phyloP scores from a whole-genome alignment of 192 early-diverging fungal genomes.

The Tieghemiomyces parasiticus region DNA sequence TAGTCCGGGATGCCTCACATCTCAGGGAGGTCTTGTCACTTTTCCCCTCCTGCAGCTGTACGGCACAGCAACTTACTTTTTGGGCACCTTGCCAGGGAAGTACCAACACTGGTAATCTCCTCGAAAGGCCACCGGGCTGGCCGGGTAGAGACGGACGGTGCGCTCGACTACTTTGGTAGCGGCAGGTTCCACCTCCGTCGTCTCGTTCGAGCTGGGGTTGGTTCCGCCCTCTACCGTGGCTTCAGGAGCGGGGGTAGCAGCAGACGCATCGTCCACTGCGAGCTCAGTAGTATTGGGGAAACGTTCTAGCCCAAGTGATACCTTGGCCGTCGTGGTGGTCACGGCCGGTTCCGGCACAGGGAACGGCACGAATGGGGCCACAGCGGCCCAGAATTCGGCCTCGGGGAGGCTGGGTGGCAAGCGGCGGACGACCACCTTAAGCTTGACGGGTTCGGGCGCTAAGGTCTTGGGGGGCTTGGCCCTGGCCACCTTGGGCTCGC shows the following conservation, averaged over 20 bases:
- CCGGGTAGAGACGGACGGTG: neutral
- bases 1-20: too few species aligned
- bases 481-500: neutral
- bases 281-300: too few species aligned
- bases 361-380: conserved; percentile 15
- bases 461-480: neutral
- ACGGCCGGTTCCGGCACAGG: neutral
- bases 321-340: too few species aligned
- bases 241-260: too few species aligned
- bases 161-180: neutral
- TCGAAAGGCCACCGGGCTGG: neutral
- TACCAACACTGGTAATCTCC: conserved; percentile 8
- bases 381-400: conserved; percentile 41
- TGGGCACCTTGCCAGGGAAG: conserved; percentile 10
- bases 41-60: too few species aligned
- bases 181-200: too few species aligned
- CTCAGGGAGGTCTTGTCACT: too few species aligned
- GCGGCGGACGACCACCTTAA: conserved; percentile 59
- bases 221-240: too few species aligned
- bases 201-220: too few species aligned
- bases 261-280: too few species aligned
- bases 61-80: too few species aligned
- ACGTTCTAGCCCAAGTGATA: too few species aligned
- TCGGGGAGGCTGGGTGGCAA: conserved; percentile 66
- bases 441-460: conserved; percentile 2